A percentile compares a stretch with the other conserved stretches of the same genome.
Evolutionary conservation across 768 basidiomycete genomes (phyloP).

Genomic region (Xerocomus brunneocitrinus): DNA sequence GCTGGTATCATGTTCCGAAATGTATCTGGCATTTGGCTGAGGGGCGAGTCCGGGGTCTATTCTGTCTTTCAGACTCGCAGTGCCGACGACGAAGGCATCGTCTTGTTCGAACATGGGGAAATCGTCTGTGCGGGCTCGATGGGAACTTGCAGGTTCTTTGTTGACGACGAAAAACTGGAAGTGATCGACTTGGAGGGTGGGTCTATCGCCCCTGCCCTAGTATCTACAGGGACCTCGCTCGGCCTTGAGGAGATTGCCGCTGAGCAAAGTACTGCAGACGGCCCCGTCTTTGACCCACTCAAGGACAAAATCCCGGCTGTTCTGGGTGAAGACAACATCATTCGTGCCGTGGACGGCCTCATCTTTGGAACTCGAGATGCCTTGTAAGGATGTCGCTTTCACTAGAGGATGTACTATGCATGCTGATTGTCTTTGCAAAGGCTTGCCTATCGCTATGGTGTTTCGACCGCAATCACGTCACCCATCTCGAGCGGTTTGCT

Average conservation of each 20-base stretch:
- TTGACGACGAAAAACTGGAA: slow-evolving; percentile 6
- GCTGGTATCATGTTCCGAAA: slow-evolving; percentile 48
- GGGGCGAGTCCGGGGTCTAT: slow-evolving; percentile 20
- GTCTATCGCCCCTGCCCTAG: slow-evolving; percentile 54
- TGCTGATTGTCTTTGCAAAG: slow-evolving; percentile 33
- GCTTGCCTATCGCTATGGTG: slow-evolving; percentile 68
- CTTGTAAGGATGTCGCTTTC: slow-evolving; percentile 32
- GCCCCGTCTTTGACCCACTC: slow-evolving; percentile 49
- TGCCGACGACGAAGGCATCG: slow-evolving; percentile 23
- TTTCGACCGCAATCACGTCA: slow-evolving; percentile 62
- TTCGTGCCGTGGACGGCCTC: slow-evolving; percentile 62
- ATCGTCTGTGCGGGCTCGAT: slow-evolving; percentile 43
- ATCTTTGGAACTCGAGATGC: slow-evolving; percentile 49
- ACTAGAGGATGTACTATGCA: neutral
- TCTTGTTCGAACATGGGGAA: slow-evolving; percentile 51
- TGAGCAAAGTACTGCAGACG: slow-evolving; percentile 68
- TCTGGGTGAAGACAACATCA: slow-evolving; percentile 38
- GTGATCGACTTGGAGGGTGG: slow-evolving; percentile 59
- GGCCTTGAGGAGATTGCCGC: slow-evolving; percentile 65
- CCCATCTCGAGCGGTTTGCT: slow-evolving; percentile 56
- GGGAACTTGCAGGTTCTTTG: slow-evolving; percentile 9
- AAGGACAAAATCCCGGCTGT: slow-evolving; percentile 29
- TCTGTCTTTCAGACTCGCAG: slow-evolving; percentile 11
- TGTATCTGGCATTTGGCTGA: slow-evolving; percentile 38
- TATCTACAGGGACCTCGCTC: slow-evolving; percentile 57